Evolutionary conservation across 2,329 filamentous ascomycete genomes (phyloP).

Genomic region (Ascomycota sp.): DNA sequence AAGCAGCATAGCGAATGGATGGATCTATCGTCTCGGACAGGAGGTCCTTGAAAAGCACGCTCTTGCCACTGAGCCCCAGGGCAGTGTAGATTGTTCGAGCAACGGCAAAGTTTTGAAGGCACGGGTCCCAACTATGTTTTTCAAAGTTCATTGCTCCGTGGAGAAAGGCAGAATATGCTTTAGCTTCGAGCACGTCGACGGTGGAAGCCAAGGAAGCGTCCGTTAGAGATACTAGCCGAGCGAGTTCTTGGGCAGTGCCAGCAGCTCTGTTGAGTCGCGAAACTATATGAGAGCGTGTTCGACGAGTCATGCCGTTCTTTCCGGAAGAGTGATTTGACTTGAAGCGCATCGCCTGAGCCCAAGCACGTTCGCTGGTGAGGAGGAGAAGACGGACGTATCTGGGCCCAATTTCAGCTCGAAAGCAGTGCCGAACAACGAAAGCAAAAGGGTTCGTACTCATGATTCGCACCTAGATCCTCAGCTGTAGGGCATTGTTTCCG

Average conservation of each 20-base stretch:
- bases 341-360: conserved; percentile 90
- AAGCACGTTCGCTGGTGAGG: conserved; percentile 71
- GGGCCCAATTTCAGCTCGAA: not conserved
- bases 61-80: conserved; percentile 34
- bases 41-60: conserved; percentile 68
- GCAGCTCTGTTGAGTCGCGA: conserved; percentile 68
- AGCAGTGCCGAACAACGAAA: not conserved
- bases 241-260: conserved; percentile 43
- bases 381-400: conserved; percentile 63
- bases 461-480: conserved; percentile 49
- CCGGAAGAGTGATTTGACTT: conserved; percentile 64
- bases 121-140: conserved; percentile 64
- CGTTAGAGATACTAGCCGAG: conserved; percentile 40
- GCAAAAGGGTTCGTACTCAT: conserved; percentile 35
- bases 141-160: conserved; percentile 63
- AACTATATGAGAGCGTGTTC: conserved; percentile 68
- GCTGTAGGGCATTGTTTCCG: conserved; percentile 48
- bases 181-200: conserved; percentile 60
- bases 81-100: conserved; percentile 66
- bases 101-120: conserved; percentile 52
- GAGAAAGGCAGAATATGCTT: conserved; percentile 60
- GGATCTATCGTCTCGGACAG: conserved; percentile 73
- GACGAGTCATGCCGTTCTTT: conserved; percentile 54
- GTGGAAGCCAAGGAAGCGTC: conserved; percentile 40
- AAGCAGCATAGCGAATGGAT: conserved; percentile 82